Evolutionary conservation across 257 asterid species (phyloP).

Genomic region (Nicotiana benthamiana): DNA sequence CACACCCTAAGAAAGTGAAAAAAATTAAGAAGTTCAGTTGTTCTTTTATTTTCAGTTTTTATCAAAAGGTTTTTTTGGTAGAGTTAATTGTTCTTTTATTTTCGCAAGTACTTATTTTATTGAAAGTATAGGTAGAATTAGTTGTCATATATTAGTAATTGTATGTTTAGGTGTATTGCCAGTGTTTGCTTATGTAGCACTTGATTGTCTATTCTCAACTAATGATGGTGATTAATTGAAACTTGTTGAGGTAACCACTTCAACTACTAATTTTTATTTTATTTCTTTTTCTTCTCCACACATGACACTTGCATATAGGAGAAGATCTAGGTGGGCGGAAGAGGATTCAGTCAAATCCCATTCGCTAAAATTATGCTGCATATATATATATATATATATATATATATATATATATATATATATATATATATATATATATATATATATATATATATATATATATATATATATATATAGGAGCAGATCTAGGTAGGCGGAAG

Average conservation of each 20-base stretch:
- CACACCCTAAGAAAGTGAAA: neutral
- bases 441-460: too few relatives aligned
- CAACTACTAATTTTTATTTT: neutral
- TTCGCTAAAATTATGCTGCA: too few relatives aligned
- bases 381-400: too few relatives aligned
- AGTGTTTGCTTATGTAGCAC: neutral
- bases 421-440: too few relatives aligned
- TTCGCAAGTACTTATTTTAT: neutral
- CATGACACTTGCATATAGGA: neutral
- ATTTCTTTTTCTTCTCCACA: neutral
- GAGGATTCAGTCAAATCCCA: too few relatives aligned
- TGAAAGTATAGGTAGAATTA: neutral
- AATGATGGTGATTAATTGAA: neutral
- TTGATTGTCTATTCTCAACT: slow-evolving; percentile 2
- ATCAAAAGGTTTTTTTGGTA: neutral
- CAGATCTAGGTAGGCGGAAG: too few relatives aligned
- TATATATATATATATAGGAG: too few relatives aligned
- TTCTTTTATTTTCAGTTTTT: neutral
- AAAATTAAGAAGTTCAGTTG: neutral
- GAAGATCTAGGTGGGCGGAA: too few relatives aligned
- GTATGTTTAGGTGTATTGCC: neutral
- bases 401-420: too few relatives aligned
- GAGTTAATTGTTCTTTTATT: neutral
- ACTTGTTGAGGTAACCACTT: neutral
- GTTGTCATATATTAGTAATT: neutral